These are phyloP conservation scores for Arthrobotrys megalospora DNA, from an alignment of 2,329 filamentous ascomycete species.

Conservation along the genomic window DNA sequence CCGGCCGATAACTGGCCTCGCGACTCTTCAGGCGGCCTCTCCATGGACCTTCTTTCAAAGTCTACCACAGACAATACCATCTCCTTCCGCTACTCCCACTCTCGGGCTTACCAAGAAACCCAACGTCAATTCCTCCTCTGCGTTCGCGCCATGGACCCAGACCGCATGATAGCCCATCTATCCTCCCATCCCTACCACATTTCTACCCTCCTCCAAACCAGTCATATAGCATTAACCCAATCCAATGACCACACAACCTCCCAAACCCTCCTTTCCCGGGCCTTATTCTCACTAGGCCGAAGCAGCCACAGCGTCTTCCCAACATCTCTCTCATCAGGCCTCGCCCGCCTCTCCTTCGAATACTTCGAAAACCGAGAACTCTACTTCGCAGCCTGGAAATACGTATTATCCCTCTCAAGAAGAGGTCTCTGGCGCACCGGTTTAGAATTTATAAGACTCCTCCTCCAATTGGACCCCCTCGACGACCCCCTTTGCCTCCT, in stretches of 20 bases:
- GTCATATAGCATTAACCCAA: constrained; percentile 91
- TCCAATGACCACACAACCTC: constrained; percentile 84
- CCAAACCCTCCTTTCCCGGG: constrained; percentile 88
- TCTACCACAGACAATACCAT: constrained; percentile 72
- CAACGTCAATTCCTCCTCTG: constrained; percentile 83
- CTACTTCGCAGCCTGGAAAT: constrained; percentile 90
- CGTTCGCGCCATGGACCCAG: constrained; percentile 86
- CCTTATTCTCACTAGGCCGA: constrained; percentile 92
- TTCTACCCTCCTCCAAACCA: constrained; percentile 92
- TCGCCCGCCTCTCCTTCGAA: constrained; percentile 83
- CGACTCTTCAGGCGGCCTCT: constrained; percentile 82
- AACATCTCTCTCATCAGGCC: constrained; percentile 80
- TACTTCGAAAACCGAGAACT: constrained; percentile 92
- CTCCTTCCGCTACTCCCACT: constrained; percentile 85
- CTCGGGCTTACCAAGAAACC: constrained; percentile 78
- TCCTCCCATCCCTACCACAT: constrained; percentile 88
- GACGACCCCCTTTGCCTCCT: constrained; percentile 86
- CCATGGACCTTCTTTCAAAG: constrained; percentile 80
- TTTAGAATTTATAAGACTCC: constrained; percentile 91
- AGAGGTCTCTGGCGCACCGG: constrained; percentile 96
- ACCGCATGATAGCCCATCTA: constrained; percentile 83
- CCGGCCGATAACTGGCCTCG: constrained; percentile 90
- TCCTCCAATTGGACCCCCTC: constrained; percentile 80
- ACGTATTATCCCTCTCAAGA: constrained; percentile 85
- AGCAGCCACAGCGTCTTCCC: constrained; percentile 87